phyloP scores from a whole-genome alignment of 129 eudicot genomes.

The Pseudognaphalium luteoalbum region DNA sequence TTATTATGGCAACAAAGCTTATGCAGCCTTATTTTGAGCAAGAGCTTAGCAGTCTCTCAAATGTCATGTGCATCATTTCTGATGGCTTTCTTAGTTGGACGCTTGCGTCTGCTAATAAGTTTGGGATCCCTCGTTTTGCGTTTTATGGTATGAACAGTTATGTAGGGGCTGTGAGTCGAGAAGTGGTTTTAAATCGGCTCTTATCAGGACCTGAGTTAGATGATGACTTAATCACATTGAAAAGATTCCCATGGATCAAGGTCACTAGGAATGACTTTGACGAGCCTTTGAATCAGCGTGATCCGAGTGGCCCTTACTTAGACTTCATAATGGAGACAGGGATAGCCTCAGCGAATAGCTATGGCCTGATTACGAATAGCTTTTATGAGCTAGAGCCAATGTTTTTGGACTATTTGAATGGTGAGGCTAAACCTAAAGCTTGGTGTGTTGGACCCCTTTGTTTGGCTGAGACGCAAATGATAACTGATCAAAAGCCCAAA shows the following conservation, averaged over 20 bases:
- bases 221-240: conserved; percentile 43
- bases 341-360: conserved; percentile 23
- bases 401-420: conserved; percentile 20
- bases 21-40: conserved; percentile 65
- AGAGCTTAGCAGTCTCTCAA: conserved; percentile 31
- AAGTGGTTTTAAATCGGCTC: conserved; percentile 1
- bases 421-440: conserved; percentile 23
- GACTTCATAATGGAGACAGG: conserved; percentile 16
- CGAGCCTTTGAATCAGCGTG: conserved; percentile 20
- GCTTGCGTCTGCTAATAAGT: conserved; percentile 43
- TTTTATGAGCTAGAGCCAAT: conserved; percentile 33
- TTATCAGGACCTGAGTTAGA: conserved; percentile 30
- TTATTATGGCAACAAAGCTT: conserved; percentile 41
- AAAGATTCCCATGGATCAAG: conserved; percentile 53
- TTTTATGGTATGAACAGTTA: conserved; percentile 54
- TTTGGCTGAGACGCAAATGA: conserved; percentile 24
- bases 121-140: conserved; percentile 59
- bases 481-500: conserved; percentile 8
- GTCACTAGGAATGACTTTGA: conserved; percentile 55
- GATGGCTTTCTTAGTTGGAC: conserved; percentile 84
- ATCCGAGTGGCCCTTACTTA: conserved; percentile 5
- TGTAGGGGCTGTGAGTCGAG: neutral
- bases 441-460: conserved; percentile 28
- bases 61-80: conserved; percentile 42
- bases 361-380: conserved; percentile 30